These are phyloP conservation scores for Oryza officinalis DNA, from an alignment of 176 grass and related monocot genomes.

Conservation along the genomic window DNA sequence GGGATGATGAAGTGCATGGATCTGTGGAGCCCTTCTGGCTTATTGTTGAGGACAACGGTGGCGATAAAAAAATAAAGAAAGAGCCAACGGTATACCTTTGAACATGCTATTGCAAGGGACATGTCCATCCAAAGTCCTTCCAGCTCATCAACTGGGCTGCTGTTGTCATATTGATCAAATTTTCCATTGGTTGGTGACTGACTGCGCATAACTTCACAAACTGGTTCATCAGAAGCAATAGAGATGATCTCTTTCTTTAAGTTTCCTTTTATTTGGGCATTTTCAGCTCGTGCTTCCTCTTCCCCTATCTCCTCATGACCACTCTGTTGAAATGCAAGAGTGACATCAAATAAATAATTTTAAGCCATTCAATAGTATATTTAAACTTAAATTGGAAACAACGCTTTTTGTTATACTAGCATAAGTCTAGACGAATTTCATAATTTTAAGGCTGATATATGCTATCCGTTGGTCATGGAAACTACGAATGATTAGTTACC, in stretches of 20 bases:
- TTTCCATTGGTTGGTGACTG: neutral
- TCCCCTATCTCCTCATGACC: constrained; percentile 1
- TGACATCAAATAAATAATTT: constrained; percentile 11
- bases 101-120: constrained; percentile 69
- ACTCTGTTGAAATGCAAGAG: constrained; percentile 34
- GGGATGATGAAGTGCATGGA: too few species aligned
- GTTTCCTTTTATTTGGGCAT: constrained; percentile 6
- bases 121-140: constrained; percentile 69
- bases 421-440: constrained; percentile 18
- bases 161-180: constrained; percentile 11
- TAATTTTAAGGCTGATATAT: constrained; percentile 10
- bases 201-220: constrained; percentile 36
- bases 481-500: neutral
- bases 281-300: neutral
- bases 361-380: constrained; percentile 16
- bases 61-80: neutral
- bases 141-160: constrained; percentile 33
- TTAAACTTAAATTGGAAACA: neutral
- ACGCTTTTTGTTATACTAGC: neutral
- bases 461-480: constrained; percentile 1
- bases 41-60: too few species aligned
- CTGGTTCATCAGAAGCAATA: constrained; percentile 14
- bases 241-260: neutral
- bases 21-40: too few species aligned
- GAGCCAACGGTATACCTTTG: constrained; percentile 47